Base-by-base conservation (phyloP, 1,284 basidiomycete genomes). In the Apiotrichum sp. region DNA sequence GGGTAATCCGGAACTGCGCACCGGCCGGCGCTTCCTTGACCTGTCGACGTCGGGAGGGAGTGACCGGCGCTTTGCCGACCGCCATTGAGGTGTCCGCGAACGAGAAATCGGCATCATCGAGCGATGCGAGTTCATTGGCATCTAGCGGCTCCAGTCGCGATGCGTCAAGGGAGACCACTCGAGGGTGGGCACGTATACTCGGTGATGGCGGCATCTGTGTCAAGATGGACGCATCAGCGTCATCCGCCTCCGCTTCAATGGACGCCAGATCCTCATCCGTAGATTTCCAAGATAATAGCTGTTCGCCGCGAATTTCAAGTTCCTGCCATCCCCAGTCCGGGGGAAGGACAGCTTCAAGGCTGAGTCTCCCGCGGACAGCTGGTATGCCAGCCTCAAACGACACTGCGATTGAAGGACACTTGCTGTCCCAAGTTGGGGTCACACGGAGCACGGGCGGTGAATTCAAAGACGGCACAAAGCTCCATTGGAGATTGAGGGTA, bases 291-390 rank as follows among this genome's bases (percentile, higher is more conserved):
- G 52, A 57, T 3, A 53, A 35, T 7, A 72, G 58, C 3, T 57
- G 57, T n/a, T 69, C 65, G 2, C 63, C 68, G 16, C 59, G 51
- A 32, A 72, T 67, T 11, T 56, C 51, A 3, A 74, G 55, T 2
- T 62, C 55, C 1, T 53, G 55, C 72, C 72, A 74, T 8, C 64
- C 69, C 72, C 72, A 74, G 5, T 66, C 69, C 1, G 62, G 56
- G 0, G 69, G 72, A 0, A 69, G 47, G 29, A 67, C 57, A 0
- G 64, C 61, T 36, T 69, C 67, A 13, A 55, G 60, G 47, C 14
- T 55, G 33, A 50, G 55, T 29, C 31, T 45, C 16, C 48, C 47
- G 3, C 33, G 16, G 6, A 47, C 42, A 10, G 50, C 38, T 1
- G 53, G 53, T 8, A 62, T 46, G 3, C 45, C 50, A 1, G 69